phyloP scores from a whole-genome alignment of 164 flowering plant genomes.

The Stephania cephalantha region DNA sequence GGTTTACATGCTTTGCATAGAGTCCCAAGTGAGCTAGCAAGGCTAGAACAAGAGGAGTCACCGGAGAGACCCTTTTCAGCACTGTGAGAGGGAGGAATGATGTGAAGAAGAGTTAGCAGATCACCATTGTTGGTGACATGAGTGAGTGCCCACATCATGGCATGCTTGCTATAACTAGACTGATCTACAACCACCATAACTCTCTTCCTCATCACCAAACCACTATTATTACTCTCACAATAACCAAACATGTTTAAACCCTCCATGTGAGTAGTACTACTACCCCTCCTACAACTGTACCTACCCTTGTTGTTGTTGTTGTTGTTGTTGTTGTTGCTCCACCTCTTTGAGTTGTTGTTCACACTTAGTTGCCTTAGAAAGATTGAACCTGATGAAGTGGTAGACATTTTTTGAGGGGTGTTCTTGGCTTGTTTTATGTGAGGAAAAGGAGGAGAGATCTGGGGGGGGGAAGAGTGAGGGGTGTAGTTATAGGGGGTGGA shows the following conservation, averaged over 20 bases:
- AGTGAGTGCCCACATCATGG: conserved; percentile 93
- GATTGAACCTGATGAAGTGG: conserved; percentile 35
- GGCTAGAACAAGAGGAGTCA: conserved; percentile 33
- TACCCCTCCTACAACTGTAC: conserved; percentile 7
- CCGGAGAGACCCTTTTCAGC: background rate
- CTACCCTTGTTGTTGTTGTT: conserved; percentile 69
- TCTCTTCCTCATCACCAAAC: conserved; percentile 54
- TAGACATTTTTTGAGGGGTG: conserved; percentile 28
- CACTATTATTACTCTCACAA: conserved; percentile 24
- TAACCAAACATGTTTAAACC: conserved; percentile 27
- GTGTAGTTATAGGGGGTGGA: background rate
- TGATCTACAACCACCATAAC: conserved; percentile 84
- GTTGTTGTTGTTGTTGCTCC: conserved; percentile 36
- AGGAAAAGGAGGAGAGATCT: background rate
- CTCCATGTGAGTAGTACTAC: conserved; percentile 36
- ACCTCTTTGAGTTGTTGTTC: conserved; percentile 63
- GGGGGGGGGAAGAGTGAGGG: background rate
- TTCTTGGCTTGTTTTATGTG: background rate
- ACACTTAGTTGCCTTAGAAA: conserved; percentile 64
- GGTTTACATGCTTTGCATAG: conserved; percentile 86
- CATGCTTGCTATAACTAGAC: conserved; percentile 57
- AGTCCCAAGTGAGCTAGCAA: conserved; percentile 64
- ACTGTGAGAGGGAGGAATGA: conserved; percentile 36
- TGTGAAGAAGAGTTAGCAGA: conserved; percentile 69
- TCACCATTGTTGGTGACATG: conserved; percentile 83